Conservation (phyloP, 192 early-diverging fungal species). For the Phycomyces blakesleeanus region DNA sequence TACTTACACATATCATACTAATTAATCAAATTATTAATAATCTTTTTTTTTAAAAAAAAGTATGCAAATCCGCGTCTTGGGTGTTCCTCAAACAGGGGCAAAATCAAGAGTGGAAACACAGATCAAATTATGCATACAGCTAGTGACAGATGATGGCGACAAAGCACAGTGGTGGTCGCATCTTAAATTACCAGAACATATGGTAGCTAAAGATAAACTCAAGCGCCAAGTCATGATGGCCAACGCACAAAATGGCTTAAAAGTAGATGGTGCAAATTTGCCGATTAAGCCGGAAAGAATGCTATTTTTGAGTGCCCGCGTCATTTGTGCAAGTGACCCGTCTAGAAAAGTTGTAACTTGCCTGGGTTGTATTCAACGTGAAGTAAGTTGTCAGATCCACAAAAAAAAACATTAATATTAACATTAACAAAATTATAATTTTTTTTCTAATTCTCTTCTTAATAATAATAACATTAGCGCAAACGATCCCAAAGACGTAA, state of each 20-base stretch:
- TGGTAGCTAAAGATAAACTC: constrained; percentile 79
- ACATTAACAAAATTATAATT: no score
- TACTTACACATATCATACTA: background rate
- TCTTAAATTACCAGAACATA: constrained; percentile 78
- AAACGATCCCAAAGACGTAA: constrained; percentile 63
- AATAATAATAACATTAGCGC: constrained; percentile 32
- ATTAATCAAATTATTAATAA: background rate
- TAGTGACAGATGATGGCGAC: constrained; percentile 71
- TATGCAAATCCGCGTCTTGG: constrained; percentile 35
- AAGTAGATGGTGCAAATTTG: constrained; percentile 27
- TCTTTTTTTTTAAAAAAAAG: constrained; percentile 1
- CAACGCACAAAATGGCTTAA: constrained; percentile 11
- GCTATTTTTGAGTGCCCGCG: constrained; percentile 71
- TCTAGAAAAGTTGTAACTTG: constrained; percentile 77
- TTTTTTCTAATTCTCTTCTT: no score
- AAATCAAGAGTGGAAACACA: constrained; percentile 94
- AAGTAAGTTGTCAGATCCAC: no score
- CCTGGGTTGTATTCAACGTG: constrained; percentile 77
- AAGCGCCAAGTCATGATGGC: constrained; percentile 27
- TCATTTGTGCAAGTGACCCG: constrained; percentile 84
- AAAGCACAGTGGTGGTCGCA: constrained; percentile 80
- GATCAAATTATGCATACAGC: constrained; percentile 86
- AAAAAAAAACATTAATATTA: no score
- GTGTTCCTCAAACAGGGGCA: constrained; percentile 55
- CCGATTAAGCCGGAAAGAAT: constrained; percentile 24